These are phyloP conservation scores for Cerioporus squamosus DNA, from an alignment of 1,284 basidiomycete species.

Conservation along the genomic window DNA sequence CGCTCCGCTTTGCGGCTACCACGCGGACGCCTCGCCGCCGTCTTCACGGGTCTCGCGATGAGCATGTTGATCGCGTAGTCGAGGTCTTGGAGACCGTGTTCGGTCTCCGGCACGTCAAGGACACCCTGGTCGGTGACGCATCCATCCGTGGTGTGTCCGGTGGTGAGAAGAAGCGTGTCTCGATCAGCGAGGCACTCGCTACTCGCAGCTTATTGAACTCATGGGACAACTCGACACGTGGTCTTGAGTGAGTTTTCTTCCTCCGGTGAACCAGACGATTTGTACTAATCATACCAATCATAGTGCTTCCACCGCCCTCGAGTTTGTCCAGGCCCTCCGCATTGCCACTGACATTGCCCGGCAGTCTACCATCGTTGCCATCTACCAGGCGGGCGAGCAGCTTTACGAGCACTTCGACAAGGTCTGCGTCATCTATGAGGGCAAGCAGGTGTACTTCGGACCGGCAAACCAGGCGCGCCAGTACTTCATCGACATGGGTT, in stretches of 20 bases:
- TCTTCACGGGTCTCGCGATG: slow-evolving; percentile 46
- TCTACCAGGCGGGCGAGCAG: slow-evolving; percentile 65
- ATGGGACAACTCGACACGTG: slow-evolving; percentile 80
- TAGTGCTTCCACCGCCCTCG: slow-evolving; percentile 60
- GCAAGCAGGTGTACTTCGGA: slow-evolving; percentile 68
- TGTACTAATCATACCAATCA: slow-evolving; percentile 31
- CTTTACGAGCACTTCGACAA: slow-evolving; percentile 61
- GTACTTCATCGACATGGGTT: slow-evolving; percentile 70
- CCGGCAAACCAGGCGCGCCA: slow-evolving; percentile 52
- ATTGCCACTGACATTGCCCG: slow-evolving; percentile 55
- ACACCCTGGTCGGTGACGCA: slow-evolving; percentile 75
- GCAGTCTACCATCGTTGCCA: slow-evolving; percentile 58
- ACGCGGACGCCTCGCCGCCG: slow-evolving; percentile 61
- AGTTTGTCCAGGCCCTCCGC: slow-evolving; percentile 59
- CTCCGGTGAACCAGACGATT: neutral
- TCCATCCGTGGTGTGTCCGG: slow-evolving; percentile 80
- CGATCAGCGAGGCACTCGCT: slow-evolving; percentile 72
- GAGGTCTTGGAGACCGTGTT: slow-evolving; percentile 70
- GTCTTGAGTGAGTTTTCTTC: slow-evolving; percentile 37
- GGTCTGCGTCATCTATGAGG: slow-evolving; percentile 66
- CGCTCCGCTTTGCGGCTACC: slow-evolving; percentile 65
- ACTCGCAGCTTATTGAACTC: slow-evolving; percentile 59
- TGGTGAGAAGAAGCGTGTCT: slow-evolving; percentile 84
- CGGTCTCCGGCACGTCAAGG: slow-evolving; percentile 66
- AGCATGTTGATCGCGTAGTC: slow-evolving; percentile 52